Evolutionary conservation across 371 early-diverging fungal genomes (phyloP), one percentile per base, ranked within the genome.

Genomic region (Mucor piriformis): DNA sequence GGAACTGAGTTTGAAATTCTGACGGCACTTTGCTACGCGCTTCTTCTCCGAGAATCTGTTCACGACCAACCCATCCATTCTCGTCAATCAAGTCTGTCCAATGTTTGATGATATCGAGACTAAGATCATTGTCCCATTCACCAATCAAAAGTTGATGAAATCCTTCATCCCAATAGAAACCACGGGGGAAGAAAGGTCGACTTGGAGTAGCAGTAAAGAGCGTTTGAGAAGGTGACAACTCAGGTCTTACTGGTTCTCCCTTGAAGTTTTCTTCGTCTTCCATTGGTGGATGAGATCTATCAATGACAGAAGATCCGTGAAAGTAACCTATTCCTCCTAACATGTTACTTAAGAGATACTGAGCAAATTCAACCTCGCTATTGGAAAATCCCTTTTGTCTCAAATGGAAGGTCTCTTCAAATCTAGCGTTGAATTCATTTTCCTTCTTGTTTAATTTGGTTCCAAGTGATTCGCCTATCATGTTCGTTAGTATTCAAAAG

Each of bases 131-230:
- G 61, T 97, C 95, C 92, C 94, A 97, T 53, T 83, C 82, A 0
- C 92, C 90, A 54, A 97, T 81, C 15, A 97, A 59, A 3, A 91
- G 76, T 64, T 93, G 90, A 57, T 95, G 95, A 75, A 96, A 97
- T 0, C 98, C 98, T 73, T 95, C 95, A 67, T 97, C 98, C 93
- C 98, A 97, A 35, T 93, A 82, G 59, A 97, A 97, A 7, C 98
- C 98, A 20, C 98, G 84, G 24, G 98, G 98, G 69, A 96, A 97
- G 73, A 95, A 95, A 3, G 96, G 88, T 29, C 97, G 86, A 12
- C 92, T 92, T 0, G 98, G 98, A 0, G 93, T 90, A 0, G 92
- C 92, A 2, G 92, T 83, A 66, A 96, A 94, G 23, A 97, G 68
- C 7, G 83, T 66, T 16, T 81, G 76, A 0, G 94, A 92, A 11